Base-by-base conservation (phyloP, 1,284 basidiomycete species). In the Heterobasidion irregulare region DNA sequence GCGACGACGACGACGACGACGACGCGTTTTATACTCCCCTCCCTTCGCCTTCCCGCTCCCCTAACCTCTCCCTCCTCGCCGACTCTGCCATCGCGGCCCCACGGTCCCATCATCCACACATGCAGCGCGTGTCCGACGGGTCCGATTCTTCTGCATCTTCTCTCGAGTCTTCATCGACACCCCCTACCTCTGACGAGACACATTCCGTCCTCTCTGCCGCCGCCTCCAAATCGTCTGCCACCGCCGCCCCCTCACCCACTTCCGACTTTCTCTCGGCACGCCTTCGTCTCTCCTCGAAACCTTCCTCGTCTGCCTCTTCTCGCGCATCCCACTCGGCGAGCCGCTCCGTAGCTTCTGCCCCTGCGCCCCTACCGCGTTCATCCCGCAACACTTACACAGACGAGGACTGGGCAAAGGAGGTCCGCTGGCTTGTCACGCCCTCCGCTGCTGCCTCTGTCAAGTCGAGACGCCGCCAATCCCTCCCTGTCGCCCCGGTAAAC, bases 351-450 rank as follows among this genome's bases (percentile, higher is more conserved):
- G 45, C 48, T 8, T 51, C 53, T 33, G 15, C 12, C 15, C 56
- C 57, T 10, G 3, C 43, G 35, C 33, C 45, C 3, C 43, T 35
- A 56, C 34, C 48, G 4, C 48, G 13, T 36, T n/a, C 26, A 68
- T 64, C 58, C 65, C 32, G 51, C 15, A 54, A 56, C 58, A 67
- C 72, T 56, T 72, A 74, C 57, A 75, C 75, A 3, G 75, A 79
- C 59, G 75, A 79, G 51, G 78, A 81, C 59, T 84, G 80, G 81
- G 76, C 81, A 12, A 80, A 75, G 62, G 84, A 86, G 57, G 80
- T 84, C 16, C 75, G 80, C 45, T 84, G 80, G 81, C 76, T 86
- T 35, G 75, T 76, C 9, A 68, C 75, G 8, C 70, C 75, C 13
- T 64, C 68, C 10, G 61, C 67, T 16, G 59, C 63, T 12, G 61